Base-by-base conservation (phyloP, 345 rosid genomes). In the Zanthoxylum bungeanum region DNA sequence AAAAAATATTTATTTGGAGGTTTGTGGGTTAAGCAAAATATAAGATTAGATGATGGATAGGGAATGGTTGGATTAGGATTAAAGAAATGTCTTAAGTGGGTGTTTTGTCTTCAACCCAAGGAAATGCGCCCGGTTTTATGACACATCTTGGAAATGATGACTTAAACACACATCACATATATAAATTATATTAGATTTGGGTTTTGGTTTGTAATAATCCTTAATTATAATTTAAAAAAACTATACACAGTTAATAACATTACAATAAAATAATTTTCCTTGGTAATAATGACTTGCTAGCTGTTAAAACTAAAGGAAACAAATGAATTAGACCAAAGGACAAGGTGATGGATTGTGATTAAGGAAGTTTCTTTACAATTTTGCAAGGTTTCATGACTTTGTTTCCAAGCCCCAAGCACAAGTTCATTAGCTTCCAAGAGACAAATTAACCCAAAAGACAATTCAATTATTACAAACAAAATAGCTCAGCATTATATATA, bases 81-180 rank as follows among this genome's bases (percentile, higher is more conserved):
- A 82, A 84, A 84, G 85, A 78, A 80, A 82, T 72, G 80, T 68
- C 34, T 70, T 58, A 78, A 80, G 84, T 80, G 63, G 82, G 68
- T 66, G 53, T 51, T 44, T 39, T 81, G 72, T 66, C 84, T 75
- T 70, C 63, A 58, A 50, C 73, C 77, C 82, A 77, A 75, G 82
- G 75, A 79, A 84, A 79, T 82, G 82, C 66, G 59, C 83, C 82
- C 77, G 21, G 74, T 82, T 84, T 78, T 77, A 79, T 77, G 80
- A 73, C 27, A 50, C 75, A 51, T 74, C 75, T 86, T 77, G 85
- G 84, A 80, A 86, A 78, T 84, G 85, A 80, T 77, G 80, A 60
- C 66, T 57, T 71, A 19, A n/a, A 16, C 17, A 19, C 49, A 49
- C 17, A 24, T 49, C 19, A 28, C 21, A 28, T 44, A 3, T 4